phyloP scores from a whole-genome alignment of 495 filamentous ascomycete species.

The Aspergillus nidulans region DNA sequence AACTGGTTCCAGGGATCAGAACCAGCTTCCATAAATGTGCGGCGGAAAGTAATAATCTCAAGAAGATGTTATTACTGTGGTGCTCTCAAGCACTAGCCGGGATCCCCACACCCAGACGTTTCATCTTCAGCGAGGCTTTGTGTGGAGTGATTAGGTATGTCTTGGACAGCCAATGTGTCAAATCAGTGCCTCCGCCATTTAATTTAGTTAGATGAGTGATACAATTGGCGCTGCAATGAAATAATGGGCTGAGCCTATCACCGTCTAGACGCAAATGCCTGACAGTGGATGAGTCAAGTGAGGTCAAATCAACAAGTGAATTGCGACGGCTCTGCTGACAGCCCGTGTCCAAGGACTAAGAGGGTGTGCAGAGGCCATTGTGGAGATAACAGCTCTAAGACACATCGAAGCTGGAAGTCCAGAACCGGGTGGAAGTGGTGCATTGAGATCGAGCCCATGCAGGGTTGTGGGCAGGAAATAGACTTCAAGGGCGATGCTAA shows the following conservation, averaged over 20 bases:
- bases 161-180: background rate
- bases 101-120: constrained; percentile 7
- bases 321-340: no score
- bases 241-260: background rate
- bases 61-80: background rate
- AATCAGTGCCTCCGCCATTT: background rate
- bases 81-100: background rate
- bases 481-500: background rate
- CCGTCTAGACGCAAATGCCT: background rate
- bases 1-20: constrained; percentile 7
- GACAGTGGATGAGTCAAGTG: background rate
- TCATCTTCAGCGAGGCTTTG: constrained; percentile 7
- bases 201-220: background rate
- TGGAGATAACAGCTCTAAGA: background rate
- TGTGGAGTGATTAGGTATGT: constrained; percentile 1
- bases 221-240: background rate
- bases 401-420: background rate
- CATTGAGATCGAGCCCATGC: constrained; percentile 6
- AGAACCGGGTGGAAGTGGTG: background rate
- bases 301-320: no score
- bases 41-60: background rate
- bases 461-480: constrained; percentile 10
- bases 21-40: background rate
- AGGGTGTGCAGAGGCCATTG: background rate
- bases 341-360: background rate